phyloP scores from a whole-genome alignment of 805 yeast species.

The Barnettozyma wickerhamii region DNA sequence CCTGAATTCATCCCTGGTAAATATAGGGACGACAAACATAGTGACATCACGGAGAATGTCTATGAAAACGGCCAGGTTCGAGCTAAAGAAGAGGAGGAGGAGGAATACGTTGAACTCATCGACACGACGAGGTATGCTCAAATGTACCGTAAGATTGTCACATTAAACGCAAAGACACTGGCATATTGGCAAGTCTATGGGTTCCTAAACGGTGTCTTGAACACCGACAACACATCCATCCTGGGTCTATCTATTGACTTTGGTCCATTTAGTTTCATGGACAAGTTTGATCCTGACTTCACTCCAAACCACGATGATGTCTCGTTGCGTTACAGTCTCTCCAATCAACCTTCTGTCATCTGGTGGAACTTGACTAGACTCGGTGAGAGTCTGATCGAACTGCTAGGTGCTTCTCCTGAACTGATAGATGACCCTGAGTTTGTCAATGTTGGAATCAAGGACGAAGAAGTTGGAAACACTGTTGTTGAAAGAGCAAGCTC shows the following conservation, averaged over 20 bases:
- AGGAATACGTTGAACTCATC: conserved; percentile 24
- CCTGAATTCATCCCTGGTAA: conserved; percentile 25
- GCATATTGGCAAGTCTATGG: conserved; percentile 92
- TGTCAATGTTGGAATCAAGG: conserved; percentile 37
- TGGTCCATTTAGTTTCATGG: conserved; percentile 94
- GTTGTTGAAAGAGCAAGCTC: conserved; percentile 59
- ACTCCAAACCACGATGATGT: conserved; percentile 92
- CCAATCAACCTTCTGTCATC: conserved; percentile 78
- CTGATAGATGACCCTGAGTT: conserved; percentile 41
- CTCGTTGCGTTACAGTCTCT: conserved; percentile 64
- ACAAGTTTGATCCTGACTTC: conserved; percentile 71
- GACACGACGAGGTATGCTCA: conserved; percentile 58
- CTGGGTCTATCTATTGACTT: conserved; percentile 85
- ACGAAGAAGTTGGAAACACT: conserved; percentile 42
- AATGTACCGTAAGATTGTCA: conserved; percentile 65
- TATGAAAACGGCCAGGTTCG: conserved; percentile 1
- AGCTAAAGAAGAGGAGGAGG: conserved; percentile 18
- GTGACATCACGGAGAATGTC: conserved; percentile 23
- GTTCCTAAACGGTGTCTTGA: conserved; percentile 88
- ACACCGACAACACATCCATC: conserved; percentile 92
- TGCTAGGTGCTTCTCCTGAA: conserved; percentile 67
- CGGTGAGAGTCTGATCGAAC: conserved; percentile 79
- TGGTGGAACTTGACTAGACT: conserved; percentile 91
- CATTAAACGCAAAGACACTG: conserved; percentile 70
- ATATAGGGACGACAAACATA: conserved; percentile 19